Evolutionary conservation across 768 basidiomycete genomes (phyloP), one percentile per base, ranked within the genome.

Genomic region (Hysterangium stoloniferum): DNA sequence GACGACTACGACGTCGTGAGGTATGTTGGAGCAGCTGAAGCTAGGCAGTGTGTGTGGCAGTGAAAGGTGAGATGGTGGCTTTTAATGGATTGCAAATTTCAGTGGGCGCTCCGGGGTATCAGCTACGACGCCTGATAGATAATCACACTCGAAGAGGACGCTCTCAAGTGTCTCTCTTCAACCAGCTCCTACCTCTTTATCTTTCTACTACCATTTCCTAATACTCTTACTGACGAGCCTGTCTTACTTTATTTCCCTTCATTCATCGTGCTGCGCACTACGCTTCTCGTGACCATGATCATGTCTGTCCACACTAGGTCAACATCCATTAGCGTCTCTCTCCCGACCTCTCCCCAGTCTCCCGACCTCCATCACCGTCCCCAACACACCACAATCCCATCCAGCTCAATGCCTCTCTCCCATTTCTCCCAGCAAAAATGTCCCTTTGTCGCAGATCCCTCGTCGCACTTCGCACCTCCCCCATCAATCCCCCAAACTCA

Each of bases 401-500:
- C 2, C 44, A 29, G 29, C n/a, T n/a, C n/a, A n/a, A 29, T 45
- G 13, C 44, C 44, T 17, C 33, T 45, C 44, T 45, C 44, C 6
- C 44, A 45, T 6, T 45, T 45, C 27, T 27, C 44, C 4, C 44
- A 29, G 5, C 44, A 45, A 31, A 45, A 27, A 22, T 31, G 9
- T n/a, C n/a, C n/a, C n/a, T 11, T 31, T 9, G 42, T 44, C 1
- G 28, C 44, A 3, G 28, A 20, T 15, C 15, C 13, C 3, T 15
- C 20, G 4, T n/a, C 27, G 3, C 29, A 45, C 31, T 1, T 27
- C 29, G 27, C 33, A 12, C 44, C 29, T 8, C 7, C 17, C 5
- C 28, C 33, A 13, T 45, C 44, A 13, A 17, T 45, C 13, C 27
- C 27, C 3, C 44, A 27, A 6, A 45, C 13, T 20, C 44, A 71